These are phyloP conservation scores for Tuber microsphaerosporum DNA, from an alignment of 495 filamentous ascomycete genomes.

Conservation along the genomic window DNA sequence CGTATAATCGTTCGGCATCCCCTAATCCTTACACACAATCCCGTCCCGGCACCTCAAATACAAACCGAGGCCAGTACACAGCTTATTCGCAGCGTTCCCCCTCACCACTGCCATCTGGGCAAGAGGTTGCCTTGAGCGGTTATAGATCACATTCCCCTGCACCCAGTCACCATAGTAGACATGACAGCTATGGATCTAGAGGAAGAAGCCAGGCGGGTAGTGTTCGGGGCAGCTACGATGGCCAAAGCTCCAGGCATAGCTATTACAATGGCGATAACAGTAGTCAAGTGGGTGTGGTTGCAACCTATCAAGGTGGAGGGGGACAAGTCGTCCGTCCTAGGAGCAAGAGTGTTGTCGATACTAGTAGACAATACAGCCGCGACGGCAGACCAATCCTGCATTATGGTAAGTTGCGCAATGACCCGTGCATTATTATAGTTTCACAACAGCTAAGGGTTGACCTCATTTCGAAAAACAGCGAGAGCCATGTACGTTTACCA, in stretches of 20 bases:
- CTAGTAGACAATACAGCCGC: conserved; percentile 63
- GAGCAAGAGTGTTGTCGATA: conserved; percentile 75
- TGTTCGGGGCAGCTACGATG: conserved; percentile 33
- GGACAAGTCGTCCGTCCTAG: conserved; percentile 54
- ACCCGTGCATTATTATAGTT: conserved; percentile 15
- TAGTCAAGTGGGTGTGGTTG: conserved; percentile 31
- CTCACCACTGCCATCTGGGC: conserved; percentile 36
- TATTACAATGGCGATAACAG: conserved; percentile 35
- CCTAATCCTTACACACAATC: conserved; percentile 41
- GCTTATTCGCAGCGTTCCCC: conserved; percentile 37
- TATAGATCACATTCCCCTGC: conserved; percentile 36
- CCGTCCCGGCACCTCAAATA: conserved; percentile 38
- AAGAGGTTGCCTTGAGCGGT: conserved; percentile 36
- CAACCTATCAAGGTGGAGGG: conserved; percentile 25
- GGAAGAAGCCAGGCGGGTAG: conserved; percentile 41
- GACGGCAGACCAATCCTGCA: conserved; percentile 85
- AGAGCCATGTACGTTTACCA: conserved; percentile 90
- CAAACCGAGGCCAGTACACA: conserved; percentile 33
- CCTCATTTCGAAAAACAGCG: conserved; percentile 50
- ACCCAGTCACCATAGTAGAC: conserved; percentile 37
- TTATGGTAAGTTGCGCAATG: conserved; percentile 62
- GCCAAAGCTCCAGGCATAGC: conserved; percentile 34
- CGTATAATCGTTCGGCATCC: conserved; percentile 35
- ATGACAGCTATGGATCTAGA: conserved; percentile 53
- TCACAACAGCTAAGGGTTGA: conserved; percentile 21